Conservation (phyloP, 768 basidiomycete genomes). For the Psilocybe sp. region DNA sequence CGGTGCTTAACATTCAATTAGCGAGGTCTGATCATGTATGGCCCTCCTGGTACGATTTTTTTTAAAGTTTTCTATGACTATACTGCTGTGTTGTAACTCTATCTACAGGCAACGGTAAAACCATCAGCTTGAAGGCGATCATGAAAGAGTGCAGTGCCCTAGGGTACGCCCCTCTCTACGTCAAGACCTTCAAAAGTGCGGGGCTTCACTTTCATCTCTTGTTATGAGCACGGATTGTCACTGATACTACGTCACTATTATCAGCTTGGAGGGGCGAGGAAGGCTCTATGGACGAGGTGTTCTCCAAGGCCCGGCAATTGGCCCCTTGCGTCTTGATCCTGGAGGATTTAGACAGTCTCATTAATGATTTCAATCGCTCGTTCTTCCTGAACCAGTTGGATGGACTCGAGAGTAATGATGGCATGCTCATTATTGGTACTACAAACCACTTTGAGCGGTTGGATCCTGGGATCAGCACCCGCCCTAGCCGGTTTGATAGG, state of each 20-base stretch:
- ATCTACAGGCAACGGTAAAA: slow-evolving; percentile 72
- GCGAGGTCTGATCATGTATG: slow-evolving; percentile 82
- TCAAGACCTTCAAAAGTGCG: slow-evolving; percentile 76
- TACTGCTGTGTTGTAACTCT: background rate
- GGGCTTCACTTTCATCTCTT: background rate
- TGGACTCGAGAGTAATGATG: slow-evolving; percentile 77
- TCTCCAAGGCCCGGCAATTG: slow-evolving; percentile 67
- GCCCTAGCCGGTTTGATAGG: slow-evolving; percentile 84
- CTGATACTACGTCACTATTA: background rate
- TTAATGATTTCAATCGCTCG: slow-evolving; percentile 74
- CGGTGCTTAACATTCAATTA: slow-evolving; percentile 18
- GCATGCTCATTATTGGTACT: slow-evolving; percentile 72
- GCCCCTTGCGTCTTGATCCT: slow-evolving; percentile 66
- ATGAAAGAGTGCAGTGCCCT: slow-evolving; percentile 69
- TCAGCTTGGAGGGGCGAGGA: slow-evolving; percentile 63
- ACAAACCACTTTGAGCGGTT: slow-evolving; percentile 85
- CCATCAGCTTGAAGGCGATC: slow-evolving; percentile 77
- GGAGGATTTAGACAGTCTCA: slow-evolving; percentile 68
- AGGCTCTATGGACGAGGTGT: slow-evolving; percentile 62
- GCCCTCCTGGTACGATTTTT: slow-evolving; percentile 36
- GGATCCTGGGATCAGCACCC: slow-evolving; percentile 71
- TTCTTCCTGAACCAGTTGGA: slow-evolving; percentile 90
- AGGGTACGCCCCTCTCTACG: slow-evolving; percentile 71
- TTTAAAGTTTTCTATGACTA: background rate
- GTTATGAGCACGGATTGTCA: background rate